Evolutionary conservation across 352 stramenopile species (phyloP), one percentile per base, ranked within the genome.

Genomic region (Nothophytophthora sp.): DNA sequence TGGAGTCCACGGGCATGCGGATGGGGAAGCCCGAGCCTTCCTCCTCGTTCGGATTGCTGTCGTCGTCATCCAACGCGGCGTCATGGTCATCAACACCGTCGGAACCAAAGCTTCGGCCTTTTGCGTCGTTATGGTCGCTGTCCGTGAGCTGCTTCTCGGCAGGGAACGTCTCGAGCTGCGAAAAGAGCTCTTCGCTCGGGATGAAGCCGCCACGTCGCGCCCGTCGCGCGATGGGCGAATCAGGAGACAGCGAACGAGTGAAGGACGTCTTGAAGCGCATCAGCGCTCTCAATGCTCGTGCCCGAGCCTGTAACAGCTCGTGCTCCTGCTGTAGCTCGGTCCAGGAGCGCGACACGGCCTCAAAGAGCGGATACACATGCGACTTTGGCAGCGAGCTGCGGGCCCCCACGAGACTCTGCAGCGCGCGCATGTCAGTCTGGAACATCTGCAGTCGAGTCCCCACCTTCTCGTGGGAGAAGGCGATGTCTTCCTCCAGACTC

Each of bases 311-410:
- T 18, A 92, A 35, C 10, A 92, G 55, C 46, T 90, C 77, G 50
- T 93, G 70, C 29, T 96, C 78, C 24, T 83, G 54, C 2, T 81
- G 60, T 4, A 96, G 56, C 56, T 94, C 83, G 11, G 81, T 70
- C 90, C 90, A 98, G 0, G 90, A 86, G 53, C 70, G 73, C 5
- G 86, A 88, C 2, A 97, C 74, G 11, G 81, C 73, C 58, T 97
- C 89, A 58, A 98, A 98, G 15, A 97, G 85, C 20, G 93, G 93
- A 54, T 98, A 98, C 5, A 98, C 92, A 30, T 97, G 85, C 8
- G 92, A 95, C 50, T 98, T 98, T 20, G 91, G 90, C 48, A 98
- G 70, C 23, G 88, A 96, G 9, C 81, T 90, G 18, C 86, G 74
- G 3, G 81, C 74, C 12, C 86, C 87, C 1, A 98, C 88, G n/a